Evolutionary conservation across 768 basidiomycete genomes (phyloP), one percentile per base, ranked within the genome.

Genomic region (Amanita inopinata): DNA sequence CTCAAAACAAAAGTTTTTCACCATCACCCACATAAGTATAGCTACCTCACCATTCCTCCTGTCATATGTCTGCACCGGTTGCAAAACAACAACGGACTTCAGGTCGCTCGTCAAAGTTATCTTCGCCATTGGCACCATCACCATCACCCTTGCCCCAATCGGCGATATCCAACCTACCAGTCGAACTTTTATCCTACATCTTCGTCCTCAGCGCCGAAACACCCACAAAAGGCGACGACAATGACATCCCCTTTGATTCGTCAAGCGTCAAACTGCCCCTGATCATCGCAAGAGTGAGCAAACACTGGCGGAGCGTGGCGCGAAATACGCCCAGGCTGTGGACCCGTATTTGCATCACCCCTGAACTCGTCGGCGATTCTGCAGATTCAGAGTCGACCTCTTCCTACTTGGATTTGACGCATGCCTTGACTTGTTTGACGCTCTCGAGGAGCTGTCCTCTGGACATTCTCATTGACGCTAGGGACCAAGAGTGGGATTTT

Each of bases 401-500:
- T 37, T 18, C 35, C 38, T 49, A n/a, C 24, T 5, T 70, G 9
- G 62, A 72, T 48, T 62, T 59, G 1, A 58, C 49, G 3, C 69
- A 64, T 44, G 58, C 76, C 30, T 49, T 50, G 5, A 52, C 62
- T 4, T 73, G 65, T 53, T 61, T 79, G 10, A 48, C 57, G 12
- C 65, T 71, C 15, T 78, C 79, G 3, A 58, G 64, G 12, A 65
- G 61, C 20, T 64, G 64, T 48, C 66, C 75, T 0, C 53, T 80
- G 15, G 71, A 76, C 45, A 71, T 81, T 42, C 61, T 75, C 33
- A 69, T 80, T 33, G 75, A 78, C 49, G 74, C 67, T 17, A 66
- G 76, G 39, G 77, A 80, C 56, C 66, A 66, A 3, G 65, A 71
- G 15, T 80, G 76, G 75, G 69, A 76, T 51, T 77, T 74, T 48